Evolutionary conservation across 257 asterid species (phyloP).

Genomic region (Leonotis leonurus): DNA sequence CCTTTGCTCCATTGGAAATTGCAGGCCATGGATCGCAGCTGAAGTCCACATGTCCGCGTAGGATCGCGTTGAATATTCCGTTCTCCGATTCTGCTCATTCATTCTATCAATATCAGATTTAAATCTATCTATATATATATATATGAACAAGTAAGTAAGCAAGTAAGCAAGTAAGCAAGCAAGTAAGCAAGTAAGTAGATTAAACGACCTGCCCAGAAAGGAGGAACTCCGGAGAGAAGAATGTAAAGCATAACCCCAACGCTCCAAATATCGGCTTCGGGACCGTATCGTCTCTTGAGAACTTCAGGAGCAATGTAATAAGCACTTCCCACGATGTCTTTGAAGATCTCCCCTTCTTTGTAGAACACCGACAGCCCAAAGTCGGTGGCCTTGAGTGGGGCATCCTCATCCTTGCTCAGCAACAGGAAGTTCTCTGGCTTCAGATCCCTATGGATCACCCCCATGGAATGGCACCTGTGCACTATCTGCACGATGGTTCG

Average conservation of each 20-base stretch:
- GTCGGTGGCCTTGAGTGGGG: conserved; percentile 65
- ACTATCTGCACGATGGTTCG: conserved; percentile 60
- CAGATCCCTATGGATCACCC: conserved; percentile 61
- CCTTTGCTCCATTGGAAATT: conserved; percentile 55
- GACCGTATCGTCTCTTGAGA: conserved; percentile 47
- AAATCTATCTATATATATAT: too few relatives aligned
- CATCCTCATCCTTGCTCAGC: conserved; percentile 45
- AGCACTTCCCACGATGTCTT: conserved; percentile 63
- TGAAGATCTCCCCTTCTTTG: conserved; percentile 54
- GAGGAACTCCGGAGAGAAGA: conserved; percentile 65
- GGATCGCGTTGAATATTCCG: conserved; percentile 54
- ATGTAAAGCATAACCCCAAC: conserved; percentile 59
- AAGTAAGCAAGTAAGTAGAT: too few relatives aligned
- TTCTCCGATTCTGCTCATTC: conserved; percentile 46
- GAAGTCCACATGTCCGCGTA: conserved; percentile 48
- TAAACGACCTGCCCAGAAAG: conserved; percentile 75
- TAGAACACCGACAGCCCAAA: conserved; percentile 62
- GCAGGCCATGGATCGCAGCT: conserved; percentile 58
- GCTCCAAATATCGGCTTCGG: conserved; percentile 65
- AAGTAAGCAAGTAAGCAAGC: too few relatives aligned
- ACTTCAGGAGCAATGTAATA: conserved; percentile 67
- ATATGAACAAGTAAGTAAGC: too few relatives aligned
- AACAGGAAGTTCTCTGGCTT: conserved; percentile 63
- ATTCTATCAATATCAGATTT: neutral
- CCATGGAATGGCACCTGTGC: conserved; percentile 60